Evolutionary conservation across 2,329 filamentous ascomycete genomes (phyloP).

Genomic region (Colletotrichum gigasporum): DNA sequence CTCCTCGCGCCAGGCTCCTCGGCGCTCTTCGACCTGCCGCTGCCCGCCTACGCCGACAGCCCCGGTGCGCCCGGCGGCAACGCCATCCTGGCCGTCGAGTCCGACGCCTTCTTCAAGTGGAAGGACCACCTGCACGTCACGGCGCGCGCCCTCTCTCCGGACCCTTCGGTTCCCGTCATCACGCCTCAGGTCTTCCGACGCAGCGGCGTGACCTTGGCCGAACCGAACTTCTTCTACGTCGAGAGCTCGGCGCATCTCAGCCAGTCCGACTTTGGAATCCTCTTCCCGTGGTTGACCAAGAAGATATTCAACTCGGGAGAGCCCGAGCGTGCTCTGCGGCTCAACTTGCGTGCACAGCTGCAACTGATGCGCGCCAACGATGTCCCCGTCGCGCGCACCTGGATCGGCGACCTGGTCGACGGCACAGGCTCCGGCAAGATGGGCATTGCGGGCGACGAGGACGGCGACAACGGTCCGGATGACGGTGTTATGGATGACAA

Average conservation of each 20-base stretch:
- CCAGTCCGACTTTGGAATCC: conserved; percentile 83
- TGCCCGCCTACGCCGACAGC: conserved; percentile 72
- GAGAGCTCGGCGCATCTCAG: conserved; percentile 79
- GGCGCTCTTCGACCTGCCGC: conserved; percentile 75
- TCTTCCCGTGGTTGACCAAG: conserved; percentile 78
- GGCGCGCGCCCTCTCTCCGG: conserved; percentile 70
- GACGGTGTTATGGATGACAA: conserved; percentile 57
- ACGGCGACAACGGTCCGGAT: conserved; percentile 33
- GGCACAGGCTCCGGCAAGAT: conserved; percentile 50
- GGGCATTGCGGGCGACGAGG: conserved; percentile 7
- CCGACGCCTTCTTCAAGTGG: conserved; percentile 84
- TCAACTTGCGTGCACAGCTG: conserved; percentile 61
- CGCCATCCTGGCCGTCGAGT: conserved; percentile 76
- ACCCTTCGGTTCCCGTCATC: conserved; percentile 56
- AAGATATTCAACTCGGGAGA: conserved; percentile 66
- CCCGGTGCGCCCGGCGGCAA: conserved; percentile 61
- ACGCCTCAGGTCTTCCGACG: conserved; percentile 50
- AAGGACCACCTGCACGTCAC: conserved; percentile 75
- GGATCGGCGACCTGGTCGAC: conserved; percentile 59
- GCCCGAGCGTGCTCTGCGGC: conserved; percentile 63
- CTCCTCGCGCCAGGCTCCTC: conserved; percentile 69
- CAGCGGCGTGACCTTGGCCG: conserved; percentile 51
- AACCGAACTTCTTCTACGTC: conserved; percentile 80
- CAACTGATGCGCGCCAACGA: conserved; percentile 62
- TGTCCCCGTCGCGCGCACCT: conserved; percentile 60